Conservation (phyloP, 2,329 filamentous ascomycete genomes). For the Pseudofabraea citricarpa region DNA sequence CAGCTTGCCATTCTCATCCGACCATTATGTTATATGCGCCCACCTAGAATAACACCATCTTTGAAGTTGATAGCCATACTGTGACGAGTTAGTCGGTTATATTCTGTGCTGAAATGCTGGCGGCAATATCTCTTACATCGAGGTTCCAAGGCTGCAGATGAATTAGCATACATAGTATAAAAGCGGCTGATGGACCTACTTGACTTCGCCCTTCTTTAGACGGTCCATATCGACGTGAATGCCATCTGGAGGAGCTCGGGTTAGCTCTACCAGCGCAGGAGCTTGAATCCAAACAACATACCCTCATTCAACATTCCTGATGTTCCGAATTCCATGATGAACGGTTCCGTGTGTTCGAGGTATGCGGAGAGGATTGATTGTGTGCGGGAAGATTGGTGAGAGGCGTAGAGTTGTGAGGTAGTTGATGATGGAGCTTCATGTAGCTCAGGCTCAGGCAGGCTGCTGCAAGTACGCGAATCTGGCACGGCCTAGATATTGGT, state of each 20-base stretch:
- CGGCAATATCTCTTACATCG: conserved; percentile 63
- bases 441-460: too few relatives aligned
- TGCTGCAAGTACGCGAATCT: too few relatives aligned
- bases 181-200: conserved; percentile 55
- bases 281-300: too few relatives aligned
- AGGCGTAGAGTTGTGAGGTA: too few relatives aligned
- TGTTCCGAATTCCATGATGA: conserved; percentile 57
- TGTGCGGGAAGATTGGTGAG: too few relatives aligned
- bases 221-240: conserved; percentile 99
- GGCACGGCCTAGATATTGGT: too few relatives aligned
- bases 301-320: conserved; percentile 61
- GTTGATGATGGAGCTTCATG: too few relatives aligned
- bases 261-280: conserved; percentile 21
- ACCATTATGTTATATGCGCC: conserved; percentile 15
- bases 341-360: conserved; percentile 6
- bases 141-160: conserved; percentile 76
- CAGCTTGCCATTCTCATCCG: conserved; percentile 4
- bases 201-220: conserved; percentile 97
- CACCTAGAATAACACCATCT: conserved; percentile 90
- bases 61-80: conserved; percentile 99
- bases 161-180: not conserved
- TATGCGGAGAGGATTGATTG: not conserved
- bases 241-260: conserved; percentile 63
- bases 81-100: conserved; percentile 20
- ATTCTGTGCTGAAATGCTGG: conserved; percentile 10